phyloP scores from a whole-genome alignment of 768 basidiomycete species.

The Collybia sordida region DNA sequence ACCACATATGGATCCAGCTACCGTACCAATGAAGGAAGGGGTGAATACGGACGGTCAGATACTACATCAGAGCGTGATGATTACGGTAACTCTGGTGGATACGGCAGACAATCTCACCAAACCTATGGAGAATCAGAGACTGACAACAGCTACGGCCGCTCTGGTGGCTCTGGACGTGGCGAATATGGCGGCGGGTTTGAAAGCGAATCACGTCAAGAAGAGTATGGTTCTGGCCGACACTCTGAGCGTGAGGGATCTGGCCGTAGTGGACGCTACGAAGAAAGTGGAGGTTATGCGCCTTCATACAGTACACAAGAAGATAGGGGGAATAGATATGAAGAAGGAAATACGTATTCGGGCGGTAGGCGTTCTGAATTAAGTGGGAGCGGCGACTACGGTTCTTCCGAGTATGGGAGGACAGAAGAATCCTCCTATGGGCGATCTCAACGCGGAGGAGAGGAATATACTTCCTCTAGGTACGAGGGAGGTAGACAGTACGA shows the following conservation, averaged over 20 bases:
- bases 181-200: not conserved
- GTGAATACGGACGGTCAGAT: no score
- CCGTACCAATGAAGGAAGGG: not conserved
- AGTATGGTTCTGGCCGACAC: not conserved
- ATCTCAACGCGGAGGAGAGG: conserved; percentile 14
- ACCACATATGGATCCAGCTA: conserved; percentile 17
- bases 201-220: not conserved
- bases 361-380: not conserved
- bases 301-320: no score
- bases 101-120: not conserved
- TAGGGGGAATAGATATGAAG: not conserved
- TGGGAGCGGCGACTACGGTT: conserved; percentile 12
- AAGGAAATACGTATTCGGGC: not conserved
- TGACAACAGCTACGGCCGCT: no score
- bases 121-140: no score
- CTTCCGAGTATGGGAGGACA: conserved; percentile 13
- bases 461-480: conserved; percentile 14
- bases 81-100: not conserved
- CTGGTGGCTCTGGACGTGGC: no score
- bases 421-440: conserved; percentile 15
- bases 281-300: not conserved
- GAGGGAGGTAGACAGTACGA: conserved; percentile 14
- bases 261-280: not conserved
- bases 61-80: not conserved
- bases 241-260: not conserved